Evolutionary conservation across 805 yeast species (phyloP), one percentile per base, ranked within the genome.

Genomic region (Saccharomycopsis amapae): DNA sequence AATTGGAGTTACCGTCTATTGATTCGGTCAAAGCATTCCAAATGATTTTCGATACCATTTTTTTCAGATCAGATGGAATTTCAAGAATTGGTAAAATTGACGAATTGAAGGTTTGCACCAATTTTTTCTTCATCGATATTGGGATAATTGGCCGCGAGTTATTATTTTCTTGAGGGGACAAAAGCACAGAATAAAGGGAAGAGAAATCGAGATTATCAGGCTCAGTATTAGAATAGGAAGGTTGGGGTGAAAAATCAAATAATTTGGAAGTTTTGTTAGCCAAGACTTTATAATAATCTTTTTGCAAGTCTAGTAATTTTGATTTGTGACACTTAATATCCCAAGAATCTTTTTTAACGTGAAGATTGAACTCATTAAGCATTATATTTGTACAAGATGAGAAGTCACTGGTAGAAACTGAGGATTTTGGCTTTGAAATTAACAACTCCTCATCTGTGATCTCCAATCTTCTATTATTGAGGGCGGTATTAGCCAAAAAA

Each of bases 11-110:
- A 9, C 6, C n/a, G 19, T 18, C 19, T 15, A 18, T 18, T 15
- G 5, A 22, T n/a, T 17, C 32, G 7, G 42, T 35, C 4, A 39
- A 13, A 5, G 22, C 15, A 5, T 12, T 15, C 2, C 25, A 30
- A 2, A 45, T 10, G 10, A 31, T 25, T 23, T 41, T 30, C 3
- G 15, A 17, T 12, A 45, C 20, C 6, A 28, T 12, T 3, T 35
- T 26, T 39, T 26, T 40, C 3, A 36, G 17, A 23, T 17, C 15
- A 3, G 36, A 20, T 10, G 45, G 23, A 12, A 45, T 30, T 4
- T 41, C 26, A 10, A 44, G 30, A 20, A 48, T 19, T 15, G 51
- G 51, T 12, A 48, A 17, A 17, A 48, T 42, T 12, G 50, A 44
- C 13, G 28, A 7, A 19, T 39, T 26, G 24, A 48, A 48, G 15